Conservation (phyloP, 495 filamentous ascomycete species). For the Neurospora sp. region DNA sequence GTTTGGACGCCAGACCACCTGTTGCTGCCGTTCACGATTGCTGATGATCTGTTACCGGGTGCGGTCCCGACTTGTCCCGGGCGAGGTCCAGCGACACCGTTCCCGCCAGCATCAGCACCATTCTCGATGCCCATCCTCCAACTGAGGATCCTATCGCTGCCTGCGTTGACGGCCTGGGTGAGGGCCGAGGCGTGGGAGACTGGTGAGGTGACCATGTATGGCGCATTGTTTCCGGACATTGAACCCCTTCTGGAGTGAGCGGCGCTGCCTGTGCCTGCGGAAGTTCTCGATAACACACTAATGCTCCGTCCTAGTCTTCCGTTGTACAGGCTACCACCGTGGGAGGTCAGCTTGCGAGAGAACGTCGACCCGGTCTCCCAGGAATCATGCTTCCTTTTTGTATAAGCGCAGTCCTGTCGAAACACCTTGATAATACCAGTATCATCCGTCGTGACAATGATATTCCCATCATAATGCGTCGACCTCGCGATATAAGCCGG, state of each 20-base stretch:
- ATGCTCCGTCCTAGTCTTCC: slow-evolving; percentile 50
- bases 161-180: slow-evolving; percentile 29
- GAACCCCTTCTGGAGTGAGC: slow-evolving; percentile 47
- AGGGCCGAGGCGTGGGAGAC: slow-evolving; percentile 25
- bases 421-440: slow-evolving; percentile 86
- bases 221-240: slow-evolving; percentile 19
- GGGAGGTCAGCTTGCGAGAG: slow-evolving; percentile 53
- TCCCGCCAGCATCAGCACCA: slow-evolving; percentile 10
- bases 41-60: slow-evolving; percentile 16
- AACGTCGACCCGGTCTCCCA: slow-evolving; percentile 70
- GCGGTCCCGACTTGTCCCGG: neutral
- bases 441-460: slow-evolving; percentile 86
- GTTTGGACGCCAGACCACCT: slow-evolving; percentile 6
- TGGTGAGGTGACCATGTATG: slow-evolving; percentile 5
- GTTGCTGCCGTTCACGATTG: slow-evolving; percentile 15
- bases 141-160: slow-evolving; percentile 76
- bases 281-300: slow-evolving; percentile 46
- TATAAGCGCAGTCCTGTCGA: slow-evolving; percentile 77
- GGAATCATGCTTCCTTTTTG: slow-evolving; percentile 46
- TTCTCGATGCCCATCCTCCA: slow-evolving; percentile 74
- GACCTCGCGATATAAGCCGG: slow-evolving; percentile 62
- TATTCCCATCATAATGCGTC: slow-evolving; percentile 73
- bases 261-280: slow-evolving; percentile 33
- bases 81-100: neutral
- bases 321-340: slow-evolving; percentile 28